These are phyloP conservation scores for Xylaria multiplex DNA, from an alignment of 2,329 filamentous ascomycete species.

Conservation along the genomic window DNA sequence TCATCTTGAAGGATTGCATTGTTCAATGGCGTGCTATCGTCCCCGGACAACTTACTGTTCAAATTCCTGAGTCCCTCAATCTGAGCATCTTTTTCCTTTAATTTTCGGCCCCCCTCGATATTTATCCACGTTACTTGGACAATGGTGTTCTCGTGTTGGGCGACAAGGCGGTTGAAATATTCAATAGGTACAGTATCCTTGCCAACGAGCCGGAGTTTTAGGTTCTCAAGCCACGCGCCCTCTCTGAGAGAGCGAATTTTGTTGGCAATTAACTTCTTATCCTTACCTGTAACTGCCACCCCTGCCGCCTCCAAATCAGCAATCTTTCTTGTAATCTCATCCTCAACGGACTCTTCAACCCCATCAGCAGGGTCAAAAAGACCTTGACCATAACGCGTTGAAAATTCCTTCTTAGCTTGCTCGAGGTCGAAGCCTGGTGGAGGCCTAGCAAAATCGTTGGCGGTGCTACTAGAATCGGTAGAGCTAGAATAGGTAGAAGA, in stretches of 20 bases:
- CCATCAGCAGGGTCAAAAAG: constrained; percentile 8
- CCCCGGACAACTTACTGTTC: neutral
- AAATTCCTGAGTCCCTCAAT: constrained; percentile 6
- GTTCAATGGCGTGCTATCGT: neutral
- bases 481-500: too few relatives aligned
- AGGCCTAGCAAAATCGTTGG: constrained; percentile 26
- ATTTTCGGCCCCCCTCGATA: neutral
- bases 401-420: constrained; percentile 15
- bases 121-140: constrained; percentile 28
- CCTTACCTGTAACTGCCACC: constrained; percentile 17
- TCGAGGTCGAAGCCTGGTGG: constrained; percentile 35
- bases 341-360: constrained; percentile 36
- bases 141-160: constrained; percentile 39
- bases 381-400: constrained; percentile 9
- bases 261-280: constrained; percentile 32
- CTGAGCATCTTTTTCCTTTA: constrained; percentile 17
- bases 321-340: constrained; percentile 33
- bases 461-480: neutral
- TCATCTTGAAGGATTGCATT: neutral
- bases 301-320: constrained; percentile 22
- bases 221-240: constrained; percentile 38
- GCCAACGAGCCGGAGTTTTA: constrained; percentile 33
- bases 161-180: constrained; percentile 42
- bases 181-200: constrained; percentile 37
- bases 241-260: constrained; percentile 29